These are phyloP conservation scores for Przewalskia tangutica DNA, from an alignment of 257 asterid genomes.

Conservation along the genomic window DNA sequence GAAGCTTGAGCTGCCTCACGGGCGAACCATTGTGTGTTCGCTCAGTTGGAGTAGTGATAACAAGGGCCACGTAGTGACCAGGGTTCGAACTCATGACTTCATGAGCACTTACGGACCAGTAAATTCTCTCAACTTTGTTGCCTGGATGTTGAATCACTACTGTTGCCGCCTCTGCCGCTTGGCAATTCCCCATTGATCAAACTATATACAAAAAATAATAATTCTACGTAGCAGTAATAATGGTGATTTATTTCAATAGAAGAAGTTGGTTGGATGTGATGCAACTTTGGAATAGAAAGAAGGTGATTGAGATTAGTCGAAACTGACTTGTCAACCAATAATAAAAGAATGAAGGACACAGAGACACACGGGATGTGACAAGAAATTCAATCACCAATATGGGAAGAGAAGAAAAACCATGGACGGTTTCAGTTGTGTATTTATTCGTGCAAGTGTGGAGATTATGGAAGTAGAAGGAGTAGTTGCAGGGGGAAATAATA, in stretches of 20 bases:
- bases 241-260: not conserved
- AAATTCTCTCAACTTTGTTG: slow-evolving; percentile 56
- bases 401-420: not conserved
- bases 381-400: slow-evolving; percentile 2
- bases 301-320: not conserved
- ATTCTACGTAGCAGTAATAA: not conserved
- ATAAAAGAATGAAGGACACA: slow-evolving; percentile 10
- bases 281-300: not conserved
- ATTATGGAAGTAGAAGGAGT: not conserved
- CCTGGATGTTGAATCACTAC: slow-evolving; percentile 67
- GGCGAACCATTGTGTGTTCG: slow-evolving; percentile 33
- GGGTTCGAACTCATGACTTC: slow-evolving; percentile 73
- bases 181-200: slow-evolving; percentile 65
- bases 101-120: slow-evolving; percentile 61
- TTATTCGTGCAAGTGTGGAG: not conserved
- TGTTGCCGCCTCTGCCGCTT: slow-evolving; percentile 86
- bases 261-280: not conserved
- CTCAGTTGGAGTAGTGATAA: slow-evolving; percentile 27
- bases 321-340: not conserved
- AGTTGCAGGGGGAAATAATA: not conserved
- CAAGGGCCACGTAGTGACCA: slow-evolving; percentile 73
- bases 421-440: not conserved
- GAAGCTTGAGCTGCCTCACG: slow-evolving; percentile 70
- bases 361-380: not conserved
- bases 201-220: not conserved